Percentiles rank a stretch among this genome's conserved stretches.
Conservation (phyloP, 139 green algal species). For the Chlorella vulgaris region DNA sequence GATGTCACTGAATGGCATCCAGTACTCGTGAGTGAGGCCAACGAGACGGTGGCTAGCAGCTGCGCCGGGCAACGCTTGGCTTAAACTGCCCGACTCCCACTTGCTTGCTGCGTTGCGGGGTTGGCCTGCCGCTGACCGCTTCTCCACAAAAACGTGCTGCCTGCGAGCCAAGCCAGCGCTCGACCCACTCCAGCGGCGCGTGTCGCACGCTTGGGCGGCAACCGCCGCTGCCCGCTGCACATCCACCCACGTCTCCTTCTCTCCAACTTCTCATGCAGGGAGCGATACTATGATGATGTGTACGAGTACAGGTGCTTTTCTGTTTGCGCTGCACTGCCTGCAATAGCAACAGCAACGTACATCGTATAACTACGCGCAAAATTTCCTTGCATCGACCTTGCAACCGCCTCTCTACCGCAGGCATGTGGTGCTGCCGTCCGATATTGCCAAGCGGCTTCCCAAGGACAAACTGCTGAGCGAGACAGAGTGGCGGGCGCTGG, state of each 20-base stretch:
- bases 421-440: slow-evolving; percentile 93
- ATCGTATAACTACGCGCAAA: too few species aligned
- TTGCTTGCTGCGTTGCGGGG: background rate
- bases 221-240: too few species aligned
- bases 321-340: background rate
- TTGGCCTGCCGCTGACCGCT: background rate
- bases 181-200: too few species aligned
- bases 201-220: too few species aligned
- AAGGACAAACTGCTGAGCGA: slow-evolving; percentile 93
- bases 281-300: slow-evolving; percentile 98
- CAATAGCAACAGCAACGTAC: too few species aligned
- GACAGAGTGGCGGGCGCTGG: slow-evolving; percentile 93
- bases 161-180: too few species aligned
- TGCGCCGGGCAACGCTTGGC: background rate
- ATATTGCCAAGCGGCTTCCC: slow-evolving; percentile 89
- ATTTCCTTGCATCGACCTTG: too few species aligned
- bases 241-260: too few species aligned
- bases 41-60: background rate
- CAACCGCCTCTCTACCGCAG: slow-evolving; percentile 34
- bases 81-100: background rate
- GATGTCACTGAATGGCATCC: slow-evolving; percentile 44
- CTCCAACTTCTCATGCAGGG: slow-evolving; percentile 39
- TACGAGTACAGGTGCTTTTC: slow-evolving; percentile 73
- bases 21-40: slow-evolving; percentile 37
- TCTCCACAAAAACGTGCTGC: too few species aligned